phyloP scores from a whole-genome alignment of 1,284 basidiomycete genomes.

The Athelia psychrophila region DNA sequence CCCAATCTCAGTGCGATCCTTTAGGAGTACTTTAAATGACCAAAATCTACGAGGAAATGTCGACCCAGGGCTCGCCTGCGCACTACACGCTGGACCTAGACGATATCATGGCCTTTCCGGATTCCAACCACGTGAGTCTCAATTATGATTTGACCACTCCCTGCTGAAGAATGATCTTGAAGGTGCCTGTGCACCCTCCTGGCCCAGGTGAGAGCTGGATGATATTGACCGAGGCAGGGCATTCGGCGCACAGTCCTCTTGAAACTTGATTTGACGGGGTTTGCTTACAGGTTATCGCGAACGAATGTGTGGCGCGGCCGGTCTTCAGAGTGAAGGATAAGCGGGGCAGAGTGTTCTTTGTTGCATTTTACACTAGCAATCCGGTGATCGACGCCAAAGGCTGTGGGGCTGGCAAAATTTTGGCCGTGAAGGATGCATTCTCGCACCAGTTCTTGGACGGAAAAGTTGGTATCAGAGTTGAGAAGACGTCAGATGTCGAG shows the following conservation, averaged over 20 bases:
- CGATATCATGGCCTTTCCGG: slow-evolving; percentile 17
- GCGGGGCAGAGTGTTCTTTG: slow-evolving; percentile 9
- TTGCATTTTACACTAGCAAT: slow-evolving; percentile 16
- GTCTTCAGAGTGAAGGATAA: slow-evolving; percentile 13
- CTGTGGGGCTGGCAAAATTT: slow-evolving; percentile 12
- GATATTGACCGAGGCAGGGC: slow-evolving; percentile 13
- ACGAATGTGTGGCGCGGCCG: slow-evolving; percentile 11
- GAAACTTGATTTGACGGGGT: background rate
- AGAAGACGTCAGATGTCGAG: slow-evolving; percentile 7
- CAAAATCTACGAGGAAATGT: no score
- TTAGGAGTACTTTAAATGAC: no score
- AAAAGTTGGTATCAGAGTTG: slow-evolving; percentile 14
- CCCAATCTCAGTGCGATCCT: no score
- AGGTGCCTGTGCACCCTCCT: slow-evolving; percentile 13
- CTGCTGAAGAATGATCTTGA: no score
- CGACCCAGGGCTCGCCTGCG: background rate
- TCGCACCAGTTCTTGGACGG: slow-evolving; percentile 16
- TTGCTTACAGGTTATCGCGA: slow-evolving; percentile 8
- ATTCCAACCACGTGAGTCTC: slow-evolving; percentile 5
- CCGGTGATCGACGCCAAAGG: slow-evolving; percentile 11
- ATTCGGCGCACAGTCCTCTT: background rate
- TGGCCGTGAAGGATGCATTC: slow-evolving; percentile 14
- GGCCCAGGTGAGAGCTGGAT: slow-evolving; percentile 15
- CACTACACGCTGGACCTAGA: slow-evolving; percentile 17
- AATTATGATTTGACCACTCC: no score